Evolutionary conservation across 75 land plant species (phyloP), one percentile per base, ranked within the genome.

Genomic region (Azolla pinnata): DNA sequence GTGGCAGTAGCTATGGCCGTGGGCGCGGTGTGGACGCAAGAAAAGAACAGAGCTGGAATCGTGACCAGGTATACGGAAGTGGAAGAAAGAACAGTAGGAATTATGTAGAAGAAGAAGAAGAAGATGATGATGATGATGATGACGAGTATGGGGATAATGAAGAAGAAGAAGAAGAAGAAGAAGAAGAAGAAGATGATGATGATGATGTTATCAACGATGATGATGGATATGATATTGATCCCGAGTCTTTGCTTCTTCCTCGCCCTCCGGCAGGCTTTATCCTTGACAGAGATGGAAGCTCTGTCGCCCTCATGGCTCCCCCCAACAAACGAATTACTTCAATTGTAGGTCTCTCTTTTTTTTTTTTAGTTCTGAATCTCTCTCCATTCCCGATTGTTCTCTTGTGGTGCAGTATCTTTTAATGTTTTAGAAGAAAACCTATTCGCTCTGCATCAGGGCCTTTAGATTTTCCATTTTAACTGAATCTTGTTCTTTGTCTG

Each of bases 251-350:
- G 26, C 73, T 79, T 0, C 25, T 88, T 57, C 85, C 88, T 33
- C 81, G 79, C 34, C 88, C 93, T 1, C 88, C 88, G 2, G 93
- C 93, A 16, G 93, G 93, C 1, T 88, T 88, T 25, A 65, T 88
- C 54, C 61, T 88, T 26, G 85, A 84, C 59, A 72, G 68, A 2
- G 59, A 71, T 7, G 88, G 93, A 4, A 71, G 64, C 51, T n/a
- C n/a, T n/a, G 71, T 68, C 31, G 82, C 79, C 26, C 64, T 88
- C 38, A 55, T 69, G 78, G 93, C 81, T 50, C 71, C 71, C 23
- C 75, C 93, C 9, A 29, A 48, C 19, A 88, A 79, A 51, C 73
- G 93, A 24, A 62, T 84, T 53, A 79, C 61, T 28, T 79, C 85
- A 18, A 74, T 88, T 45, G 93, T 88, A 40, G 68, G 82, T 58